Percentiles rank a stretch among this genome's conserved stretches.
phyloP scores from a whole-genome alignment of 805 yeast genomes.

The Ogataea ramenticola region DNA sequence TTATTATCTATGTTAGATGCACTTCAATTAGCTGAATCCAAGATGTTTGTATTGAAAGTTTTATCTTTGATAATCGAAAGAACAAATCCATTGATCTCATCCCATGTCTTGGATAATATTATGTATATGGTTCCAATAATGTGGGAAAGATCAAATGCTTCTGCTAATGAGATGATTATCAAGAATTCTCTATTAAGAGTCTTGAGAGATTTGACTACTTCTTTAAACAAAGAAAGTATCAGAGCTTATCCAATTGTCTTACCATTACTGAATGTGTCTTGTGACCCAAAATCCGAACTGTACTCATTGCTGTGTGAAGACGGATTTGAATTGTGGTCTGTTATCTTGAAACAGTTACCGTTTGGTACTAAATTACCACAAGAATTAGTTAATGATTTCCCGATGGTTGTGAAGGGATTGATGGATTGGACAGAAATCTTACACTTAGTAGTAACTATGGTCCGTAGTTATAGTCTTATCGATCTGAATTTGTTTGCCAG shows the following conservation, averaged over 20 bases:
- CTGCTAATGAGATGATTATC: slow-evolving; percentile 35
- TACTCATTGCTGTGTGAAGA: slow-evolving; percentile 68
- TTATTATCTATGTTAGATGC: slow-evolving; percentile 42
- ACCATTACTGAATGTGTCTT: slow-evolving; percentile 55
- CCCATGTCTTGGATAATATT: slow-evolving; percentile 42
- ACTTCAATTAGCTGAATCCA: slow-evolving; percentile 63
- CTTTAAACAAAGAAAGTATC: slow-evolving; percentile 47
- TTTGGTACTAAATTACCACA: slow-evolving; percentile 22
- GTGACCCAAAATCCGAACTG: slow-evolving; percentile 52
- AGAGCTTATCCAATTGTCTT: slow-evolving; percentile 47
- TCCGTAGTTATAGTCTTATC: slow-evolving; percentile 54
- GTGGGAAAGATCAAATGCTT: slow-evolving; percentile 63
- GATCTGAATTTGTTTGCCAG: slow-evolving; percentile 34
- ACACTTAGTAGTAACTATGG: slow-evolving; percentile 52
- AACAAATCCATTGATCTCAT: slow-evolving; percentile 56
- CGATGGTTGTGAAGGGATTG: slow-evolving; percentile 50
- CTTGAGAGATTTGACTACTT: slow-evolving; percentile 45
- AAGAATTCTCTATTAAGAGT: slow-evolving; percentile 49
- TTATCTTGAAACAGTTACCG: slow-evolving; percentile 58
- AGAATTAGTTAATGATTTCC: slow-evolving; percentile 38
- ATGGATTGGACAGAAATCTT: slow-evolving; percentile 68
- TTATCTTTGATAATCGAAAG: slow-evolving; percentile 55
- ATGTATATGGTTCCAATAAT: slow-evolving; percentile 54
- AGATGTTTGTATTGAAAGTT: slow-evolving; percentile 63
- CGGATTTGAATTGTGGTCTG: slow-evolving; percentile 80